Conservation (phyloP, 306 rosid species). For the Fragaria iinumae region DNA sequence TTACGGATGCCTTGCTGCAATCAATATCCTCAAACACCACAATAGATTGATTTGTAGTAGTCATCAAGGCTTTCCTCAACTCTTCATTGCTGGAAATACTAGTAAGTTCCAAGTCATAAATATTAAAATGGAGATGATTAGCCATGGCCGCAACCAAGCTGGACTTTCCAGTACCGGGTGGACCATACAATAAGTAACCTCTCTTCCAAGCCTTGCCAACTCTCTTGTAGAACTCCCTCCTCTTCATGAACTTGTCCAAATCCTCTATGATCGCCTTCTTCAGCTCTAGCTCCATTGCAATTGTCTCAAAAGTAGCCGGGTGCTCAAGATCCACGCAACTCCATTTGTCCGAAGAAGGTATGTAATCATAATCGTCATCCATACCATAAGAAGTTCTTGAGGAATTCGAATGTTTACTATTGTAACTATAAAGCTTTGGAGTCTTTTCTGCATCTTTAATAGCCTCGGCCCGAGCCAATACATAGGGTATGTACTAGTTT, state of each 20-base stretch:
- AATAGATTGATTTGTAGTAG: slow-evolving; percentile 7
- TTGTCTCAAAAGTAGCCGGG: slow-evolving; percentile 37
- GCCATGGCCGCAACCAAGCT: slow-evolving; percentile 40
- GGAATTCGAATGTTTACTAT: background rate
- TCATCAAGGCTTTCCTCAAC: slow-evolving; percentile 25
- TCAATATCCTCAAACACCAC: slow-evolving; percentile 41
- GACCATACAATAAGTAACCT: slow-evolving; percentile 44
- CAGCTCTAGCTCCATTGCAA: slow-evolving; percentile 19
- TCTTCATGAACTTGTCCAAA: background rate
- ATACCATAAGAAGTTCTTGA: background rate
- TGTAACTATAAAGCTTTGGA: slow-evolving; percentile 25
- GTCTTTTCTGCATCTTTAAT: slow-evolving; percentile 17
- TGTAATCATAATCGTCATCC: background rate
- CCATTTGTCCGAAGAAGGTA: slow-evolving; percentile 18
- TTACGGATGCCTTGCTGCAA: slow-evolving; percentile 18
- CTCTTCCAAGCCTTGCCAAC: slow-evolving; percentile 51
- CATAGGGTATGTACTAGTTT: slow-evolving; percentile 26
- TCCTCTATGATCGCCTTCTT: background rate
- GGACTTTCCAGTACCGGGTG: slow-evolving; percentile 35
- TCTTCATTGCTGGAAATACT: slow-evolving; percentile 28
- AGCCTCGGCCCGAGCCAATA: slow-evolving; percentile 19
- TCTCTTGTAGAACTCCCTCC: slow-evolving; percentile 19
- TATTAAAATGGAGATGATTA: slow-evolving; percentile 35
- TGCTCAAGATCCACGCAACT: slow-evolving; percentile 37
- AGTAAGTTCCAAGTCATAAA: slow-evolving; percentile 38